Percentiles rank a stretch among this genome's conserved stretches.
Evolutionary conservation across 306 rosid genomes (phyloP).

Genomic region (Cotoneaster glaucophyllus): DNA sequence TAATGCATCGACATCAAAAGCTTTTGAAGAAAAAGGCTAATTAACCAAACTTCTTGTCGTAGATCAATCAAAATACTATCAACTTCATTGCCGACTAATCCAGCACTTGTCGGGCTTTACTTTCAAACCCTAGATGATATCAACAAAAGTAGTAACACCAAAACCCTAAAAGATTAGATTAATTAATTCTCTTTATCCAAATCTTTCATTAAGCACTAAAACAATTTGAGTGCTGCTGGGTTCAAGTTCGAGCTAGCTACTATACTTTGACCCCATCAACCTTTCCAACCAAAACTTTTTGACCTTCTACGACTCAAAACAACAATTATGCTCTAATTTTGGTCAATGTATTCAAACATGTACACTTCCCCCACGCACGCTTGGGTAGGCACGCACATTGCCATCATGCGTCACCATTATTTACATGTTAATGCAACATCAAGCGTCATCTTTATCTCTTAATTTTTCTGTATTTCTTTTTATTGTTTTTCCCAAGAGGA

Average conservation of each 20-base stretch:
- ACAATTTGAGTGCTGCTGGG: conserved; percentile 10
- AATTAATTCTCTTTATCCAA: conserved; percentile 9
- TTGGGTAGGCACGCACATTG: conserved; percentile 51
- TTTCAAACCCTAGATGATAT: conserved; percentile 21
- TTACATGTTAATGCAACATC: background rate
- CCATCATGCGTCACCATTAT: conserved; percentile 35
- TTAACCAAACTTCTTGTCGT: conserved; percentile 43
- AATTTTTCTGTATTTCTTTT: background rate
- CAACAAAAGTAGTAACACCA: conserved; percentile 16
- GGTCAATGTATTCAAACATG: conserved; percentile 4
- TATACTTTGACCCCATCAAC: conserved; percentile 22
- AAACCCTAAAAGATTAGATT: background rate
- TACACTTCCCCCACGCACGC: conserved; percentile 25
- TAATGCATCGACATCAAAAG: conserved; percentile 29
- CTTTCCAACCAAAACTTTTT: conserved; percentile 31
- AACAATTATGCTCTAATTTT: background rate
- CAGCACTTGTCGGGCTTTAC: conserved; percentile 21
- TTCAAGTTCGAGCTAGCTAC: conserved; percentile 21
- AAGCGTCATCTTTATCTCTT: background rate
- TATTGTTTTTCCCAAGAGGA: background rate
- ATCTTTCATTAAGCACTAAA: conserved; percentile 5
- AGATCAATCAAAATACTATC: conserved; percentile 1
- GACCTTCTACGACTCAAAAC: conserved; percentile 6
- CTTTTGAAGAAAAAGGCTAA: conserved; percentile 24
- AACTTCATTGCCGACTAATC: conserved; percentile 47